Base-by-base conservation (phyloP, 2,329 filamentous ascomycete species). In the Sodiomyces alkalinus region DNA sequence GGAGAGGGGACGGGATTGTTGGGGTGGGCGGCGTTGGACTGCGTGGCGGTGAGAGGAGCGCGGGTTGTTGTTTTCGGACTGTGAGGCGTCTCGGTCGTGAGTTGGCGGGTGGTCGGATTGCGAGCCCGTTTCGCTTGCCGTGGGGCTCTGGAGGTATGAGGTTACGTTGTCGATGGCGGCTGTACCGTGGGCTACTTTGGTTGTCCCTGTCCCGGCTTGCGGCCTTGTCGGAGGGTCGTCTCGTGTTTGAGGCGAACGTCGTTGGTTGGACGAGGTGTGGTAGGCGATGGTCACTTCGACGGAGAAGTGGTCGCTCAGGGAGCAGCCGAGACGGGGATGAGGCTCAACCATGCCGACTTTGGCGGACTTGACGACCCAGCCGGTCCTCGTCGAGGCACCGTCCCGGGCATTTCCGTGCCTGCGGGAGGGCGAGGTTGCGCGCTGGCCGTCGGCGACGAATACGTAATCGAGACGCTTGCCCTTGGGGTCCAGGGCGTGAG, bases 401-500 rank as follows among this genome's bases (percentile, higher is more conserved):
- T 13, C 7, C n/a, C n/a, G n/a, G n/a, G n/a, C n/a, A n/a, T n/a
- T n/a, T n/a, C n/a, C n/a, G n/a, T n/a, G n/a, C n/a, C n/a, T n/a
- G n/a, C n/a, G 12, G 37, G 49, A 55, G 29, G 51, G 46, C 4
- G 44, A 39, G 26, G 33, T 30, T 22, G 38, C 12, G 16, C 15
- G 21, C 13, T n/a, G 19, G 3, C 67, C 9, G 68, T 66, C 26
- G 2, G 68, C 71, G 40, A 82, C 76, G 53, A 98, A 96, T 44
- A 98, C 79, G 53, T 98, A 98, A 54, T 98, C 90, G 26, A 96
- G 66, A 14, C 90, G 65, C 50, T 93, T 87, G n/a, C 80, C 87
- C 15, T 61, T 63, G 0, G 71, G 72, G 46, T 94, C 86, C 4
- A 62, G 52, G 0, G 70, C 68, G 26, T 76, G 64, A 0, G 68